A percentile compares a stretch with the other conserved stretches of the same genome.
Conservation (phyloP, 1,139 yeast genomes). For the Kurtzmaniella natalensis region DNA sequence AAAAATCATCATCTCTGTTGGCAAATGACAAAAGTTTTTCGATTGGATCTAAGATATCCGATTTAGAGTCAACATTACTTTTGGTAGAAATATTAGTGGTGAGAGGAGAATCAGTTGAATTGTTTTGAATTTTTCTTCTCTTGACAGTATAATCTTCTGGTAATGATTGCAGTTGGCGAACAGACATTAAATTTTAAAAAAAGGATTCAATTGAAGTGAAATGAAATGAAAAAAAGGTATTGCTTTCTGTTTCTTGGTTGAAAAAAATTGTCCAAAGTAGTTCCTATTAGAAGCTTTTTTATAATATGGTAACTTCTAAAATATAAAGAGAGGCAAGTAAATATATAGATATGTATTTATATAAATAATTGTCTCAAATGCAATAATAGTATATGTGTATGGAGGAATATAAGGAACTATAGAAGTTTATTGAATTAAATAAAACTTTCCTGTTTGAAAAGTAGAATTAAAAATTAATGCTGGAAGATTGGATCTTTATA, state of each 20-base stretch:
- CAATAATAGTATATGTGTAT: not conserved
- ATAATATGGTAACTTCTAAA: too few relatives aligned
- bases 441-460: too few relatives aligned
- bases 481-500: not conserved
- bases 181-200: conserved; percentile 1
- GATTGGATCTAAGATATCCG: conserved; percentile 39
- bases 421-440: too few relatives aligned
- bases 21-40: conserved; percentile 40
- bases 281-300: too few relatives aligned
- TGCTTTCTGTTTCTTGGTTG: not conserved
- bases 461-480: too few relatives aligned
- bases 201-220: not conserved
- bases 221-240: conserved; percentile 2
- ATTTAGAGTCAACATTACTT: conserved; percentile 13
- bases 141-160: conserved; percentile 10
- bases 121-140: conserved; percentile 13
- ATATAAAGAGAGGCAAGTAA: too few relatives aligned
- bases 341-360: too few relatives aligned
- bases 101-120: not conserved
- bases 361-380: not conserved
- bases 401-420: too few relatives aligned
- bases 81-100: conserved; percentile 2
- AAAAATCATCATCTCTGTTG: conserved; percentile 24
- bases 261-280: too few relatives aligned
- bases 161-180: conserved; percentile 1